A percentile compares a stretch with the other conserved stretches of the same genome.
Evolutionary conservation across 352 stramenopile species (phyloP).

Genomic region (Blastocystis hominis): DNA sequence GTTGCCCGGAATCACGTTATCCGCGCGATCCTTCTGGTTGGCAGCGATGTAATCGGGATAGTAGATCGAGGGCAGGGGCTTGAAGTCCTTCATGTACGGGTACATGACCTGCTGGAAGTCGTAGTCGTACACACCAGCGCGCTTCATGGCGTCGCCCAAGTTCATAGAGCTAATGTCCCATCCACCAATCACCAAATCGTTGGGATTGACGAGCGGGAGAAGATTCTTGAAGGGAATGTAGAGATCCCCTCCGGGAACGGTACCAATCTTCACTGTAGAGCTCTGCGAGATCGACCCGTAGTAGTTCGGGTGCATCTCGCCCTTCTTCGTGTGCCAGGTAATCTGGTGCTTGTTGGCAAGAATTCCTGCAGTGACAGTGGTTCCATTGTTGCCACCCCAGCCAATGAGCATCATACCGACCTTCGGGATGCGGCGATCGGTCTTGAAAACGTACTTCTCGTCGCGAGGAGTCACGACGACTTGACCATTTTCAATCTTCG

Average conservation of each 20-base stretch:
- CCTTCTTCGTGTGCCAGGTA: conserved; percentile 92
- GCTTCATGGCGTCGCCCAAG: conserved; percentile 89
- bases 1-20: conserved; percentile 87
- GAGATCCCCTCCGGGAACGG: conserved; percentile 78
- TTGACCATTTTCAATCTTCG: conserved; percentile 68
- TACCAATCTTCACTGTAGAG: conserved; percentile 87
- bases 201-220: conserved; percentile 90
- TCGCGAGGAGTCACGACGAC: conserved; percentile 74
- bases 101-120: conserved; percentile 91
- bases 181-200: conserved; percentile 91
- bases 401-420: conserved; percentile 89
- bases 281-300: conserved; percentile 90
- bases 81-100: conserved; percentile 87
- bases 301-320: conserved; percentile 83
- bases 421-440: conserved; percentile 82
- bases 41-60: conserved; percentile 97
- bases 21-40: conserved; percentile 91
- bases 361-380: conserved; percentile 80
- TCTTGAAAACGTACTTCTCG: conserved; percentile 91
- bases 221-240: conserved; percentile 93
- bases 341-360: conserved; percentile 88
- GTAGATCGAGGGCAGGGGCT: conserved; percentile 90
- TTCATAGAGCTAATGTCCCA: conserved; percentile 96
- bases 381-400: conserved; percentile 95
- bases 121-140: conserved; percentile 83